Evolutionary conservation across 2,329 filamentous ascomycete genomes (phyloP).

Genomic region (Bimuria novae-zelandiae): DNA sequence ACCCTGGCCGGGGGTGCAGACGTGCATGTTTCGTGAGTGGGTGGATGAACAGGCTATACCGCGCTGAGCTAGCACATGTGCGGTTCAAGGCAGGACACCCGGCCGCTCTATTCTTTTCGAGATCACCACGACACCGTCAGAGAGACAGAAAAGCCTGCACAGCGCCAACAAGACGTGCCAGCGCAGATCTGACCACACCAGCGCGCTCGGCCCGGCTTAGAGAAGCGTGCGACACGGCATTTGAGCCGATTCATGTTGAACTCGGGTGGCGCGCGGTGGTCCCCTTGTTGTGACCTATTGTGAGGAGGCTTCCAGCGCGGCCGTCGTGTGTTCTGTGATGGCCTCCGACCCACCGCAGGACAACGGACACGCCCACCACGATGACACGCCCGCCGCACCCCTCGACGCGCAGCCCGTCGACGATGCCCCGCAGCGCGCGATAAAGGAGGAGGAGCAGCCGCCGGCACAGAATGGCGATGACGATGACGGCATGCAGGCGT

Average conservation of each 20-base stretch:
- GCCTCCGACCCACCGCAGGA: constrained; percentile 31
- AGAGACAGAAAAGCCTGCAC: constrained; percentile 27
- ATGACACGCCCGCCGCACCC: constrained; percentile 23
- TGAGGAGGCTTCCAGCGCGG: constrained; percentile 22
- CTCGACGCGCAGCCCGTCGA: constrained; percentile 18
- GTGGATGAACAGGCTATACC: constrained; percentile 1
- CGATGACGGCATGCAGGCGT: constrained; percentile 29
- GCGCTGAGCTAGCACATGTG: constrained; percentile 9
- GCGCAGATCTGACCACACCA: constrained; percentile 38
- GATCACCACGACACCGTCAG: constrained; percentile 30
- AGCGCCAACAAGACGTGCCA: constrained; percentile 31
- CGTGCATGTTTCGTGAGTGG: background rate
- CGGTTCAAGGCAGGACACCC: constrained; percentile 3
- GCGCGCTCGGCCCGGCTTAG: constrained; percentile 17
- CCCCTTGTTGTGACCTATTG: constrained; percentile 19
- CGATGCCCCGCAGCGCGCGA: constrained; percentile 32
- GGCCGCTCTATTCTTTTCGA: constrained; percentile 20
- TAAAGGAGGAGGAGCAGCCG: constrained; percentile 27
- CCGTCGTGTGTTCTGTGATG: constrained; percentile 36
- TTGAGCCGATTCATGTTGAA: constrained; percentile 33
- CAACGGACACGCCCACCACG: constrained; percentile 25
- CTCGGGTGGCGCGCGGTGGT: constrained; percentile 40
- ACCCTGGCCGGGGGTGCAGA: constrained; percentile 1
- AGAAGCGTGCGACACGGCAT: constrained; percentile 29
- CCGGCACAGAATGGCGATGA: constrained; percentile 23